Evolutionary conservation across 768 basidiomycete genomes (phyloP).

Genomic region (Macrocybe gigantea): DNA sequence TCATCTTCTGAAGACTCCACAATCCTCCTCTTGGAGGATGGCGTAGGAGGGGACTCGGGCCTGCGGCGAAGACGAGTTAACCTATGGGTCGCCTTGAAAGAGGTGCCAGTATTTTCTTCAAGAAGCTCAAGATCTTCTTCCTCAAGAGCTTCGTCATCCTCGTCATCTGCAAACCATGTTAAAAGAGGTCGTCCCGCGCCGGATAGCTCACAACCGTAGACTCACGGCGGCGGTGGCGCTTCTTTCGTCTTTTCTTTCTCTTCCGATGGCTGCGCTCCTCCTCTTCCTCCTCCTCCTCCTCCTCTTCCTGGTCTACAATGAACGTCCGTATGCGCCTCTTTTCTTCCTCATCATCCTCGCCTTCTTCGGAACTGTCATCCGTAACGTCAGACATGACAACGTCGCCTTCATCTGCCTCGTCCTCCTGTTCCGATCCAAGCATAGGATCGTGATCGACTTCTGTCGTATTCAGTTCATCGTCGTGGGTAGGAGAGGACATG

Average conservation of each 20-base stretch:
- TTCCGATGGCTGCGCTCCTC: constrained; percentile 54
- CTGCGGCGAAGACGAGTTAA: constrained; percentile 69
- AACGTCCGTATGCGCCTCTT: constrained; percentile 74
- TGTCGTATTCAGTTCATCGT: constrained; percentile 3
- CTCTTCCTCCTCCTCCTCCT: constrained; percentile 79
- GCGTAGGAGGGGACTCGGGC: constrained; percentile 63
- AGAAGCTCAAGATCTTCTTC: constrained; percentile 89
- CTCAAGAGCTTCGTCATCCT: constrained; percentile 69
- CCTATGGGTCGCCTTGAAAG: constrained; percentile 63
- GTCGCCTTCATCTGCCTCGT: constrained; percentile 53
- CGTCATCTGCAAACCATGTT: constrained; percentile 22
- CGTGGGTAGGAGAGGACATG: constrained; percentile 51
- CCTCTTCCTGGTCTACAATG: constrained; percentile 89
- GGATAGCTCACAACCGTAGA: constrained; percentile 7
- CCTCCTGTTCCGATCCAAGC: constrained; percentile 47
- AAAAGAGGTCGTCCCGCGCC: constrained; percentile 1
- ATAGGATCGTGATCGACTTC: constrained; percentile 43
- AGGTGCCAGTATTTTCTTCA: constrained; percentile 86
- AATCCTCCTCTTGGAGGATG: constrained; percentile 55
- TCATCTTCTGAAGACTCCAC: constrained; percentile 79
- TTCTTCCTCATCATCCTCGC: constrained; percentile 89
- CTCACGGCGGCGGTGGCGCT: constrained; percentile 53
- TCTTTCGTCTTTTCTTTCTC: constrained; percentile 63
- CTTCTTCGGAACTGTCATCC: constrained; percentile 87
- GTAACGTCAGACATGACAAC: constrained; percentile 47